A percentile compares a stretch with the other conserved stretches of the same genome.
These are phyloP conservation scores for Ambrosia hybrid DNA, from an alignment of 140 eudicot genomes.

Conservation along the genomic window DNA sequence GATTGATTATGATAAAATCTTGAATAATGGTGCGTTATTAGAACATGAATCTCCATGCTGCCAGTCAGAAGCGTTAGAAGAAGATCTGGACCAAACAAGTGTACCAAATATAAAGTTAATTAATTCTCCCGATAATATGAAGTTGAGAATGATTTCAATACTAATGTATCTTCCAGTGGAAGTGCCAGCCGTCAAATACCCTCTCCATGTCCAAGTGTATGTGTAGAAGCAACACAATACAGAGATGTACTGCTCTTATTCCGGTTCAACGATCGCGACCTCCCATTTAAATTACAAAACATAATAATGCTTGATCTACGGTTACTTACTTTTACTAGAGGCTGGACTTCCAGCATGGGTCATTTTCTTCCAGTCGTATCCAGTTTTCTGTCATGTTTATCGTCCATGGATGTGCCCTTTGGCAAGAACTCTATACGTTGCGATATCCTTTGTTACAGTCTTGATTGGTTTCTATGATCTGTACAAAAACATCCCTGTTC, in stretches of 20 bases:
- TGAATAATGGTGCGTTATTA: neutral
- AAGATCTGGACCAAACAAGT: slow-evolving; percentile 11
- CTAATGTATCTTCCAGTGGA: slow-evolving; percentile 35
- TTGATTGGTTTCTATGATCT: slow-evolving; percentile 89
- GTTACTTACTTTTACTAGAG: slow-evolving; percentile 71
- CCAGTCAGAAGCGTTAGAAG: slow-evolving; percentile 3
- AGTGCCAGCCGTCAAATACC: slow-evolving; percentile 33
- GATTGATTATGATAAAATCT: neutral
- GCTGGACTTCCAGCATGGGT: slow-evolving; percentile 99
- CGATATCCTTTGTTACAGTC: slow-evolving; percentile 74
- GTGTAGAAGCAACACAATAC: slow-evolving; percentile 49
- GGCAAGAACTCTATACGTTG: slow-evolving; percentile 70
- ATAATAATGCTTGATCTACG: slow-evolving; percentile 63
- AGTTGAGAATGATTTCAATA: slow-evolving; percentile 34
- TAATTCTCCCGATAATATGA: slow-evolving; percentile 33
- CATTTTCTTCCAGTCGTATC: slow-evolving; percentile 86
- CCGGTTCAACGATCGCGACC: slow-evolving; percentile 73
- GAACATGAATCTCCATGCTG: slow-evolving; percentile 5
- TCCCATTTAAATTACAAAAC: slow-evolving; percentile 67
- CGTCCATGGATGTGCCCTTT: slow-evolving; percentile 99
- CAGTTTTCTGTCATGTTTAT: slow-evolving; percentile 76
- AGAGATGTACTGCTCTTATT: slow-evolving; percentile 70
- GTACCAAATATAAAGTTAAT: slow-evolving; percentile 19
- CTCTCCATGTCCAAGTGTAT: slow-evolving; percentile 50
- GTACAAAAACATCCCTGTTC: slow-evolving; percentile 89